Evolutionary conservation across 768 basidiomycete species (phyloP), one percentile per base, ranked within the genome.

Genomic region (Lepiota subincarnata): DNA sequence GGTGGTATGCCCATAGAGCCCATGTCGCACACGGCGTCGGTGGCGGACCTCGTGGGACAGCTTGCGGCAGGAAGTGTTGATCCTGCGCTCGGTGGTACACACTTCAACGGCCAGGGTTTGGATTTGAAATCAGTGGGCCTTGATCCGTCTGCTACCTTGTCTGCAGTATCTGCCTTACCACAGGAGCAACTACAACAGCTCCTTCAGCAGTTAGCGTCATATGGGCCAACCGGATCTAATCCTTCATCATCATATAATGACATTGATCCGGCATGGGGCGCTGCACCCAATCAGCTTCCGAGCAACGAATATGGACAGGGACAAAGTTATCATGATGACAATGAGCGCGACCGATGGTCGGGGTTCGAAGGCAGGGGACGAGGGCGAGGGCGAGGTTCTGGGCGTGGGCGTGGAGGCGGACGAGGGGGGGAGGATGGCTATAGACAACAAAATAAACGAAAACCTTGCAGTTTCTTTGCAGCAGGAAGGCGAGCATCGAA

Each of bases 391-490:
- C 73, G 83, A 48, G 78, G 87, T 35, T 72, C 83, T 50, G 82
- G 84, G 52, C 70, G 85, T 45, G 79, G 81, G 45, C 64, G 76
- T 37, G 70, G 73, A 45, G 63, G 76, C 55, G 75, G 81, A 55
- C 65, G 70, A 50, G 76, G 75, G 55, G 79, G 77, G 37, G 80
- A 80, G 40, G 79, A 78, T 56, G 83, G 80, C 59, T 81, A 76
- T 86, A 87, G 79, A 85, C 79, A 54, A 22, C 53, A 79, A 71
- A 87, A 75, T 81, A 89, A 84, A 83, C 82, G 85, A 84, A 84
- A 81, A 84, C 84, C 86, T 73, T 92, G 89, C 87, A 86, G 78
- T 80, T 92, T 91, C 78, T 91, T 84, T 81, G 81, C 82, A 75
- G 80, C 83, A 82, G 89, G 89, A 89, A 91, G 89, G 89, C 87